phyloP scores from a whole-genome alignment of 805 yeast genomes.

The Blastobotrys americana region DNA sequence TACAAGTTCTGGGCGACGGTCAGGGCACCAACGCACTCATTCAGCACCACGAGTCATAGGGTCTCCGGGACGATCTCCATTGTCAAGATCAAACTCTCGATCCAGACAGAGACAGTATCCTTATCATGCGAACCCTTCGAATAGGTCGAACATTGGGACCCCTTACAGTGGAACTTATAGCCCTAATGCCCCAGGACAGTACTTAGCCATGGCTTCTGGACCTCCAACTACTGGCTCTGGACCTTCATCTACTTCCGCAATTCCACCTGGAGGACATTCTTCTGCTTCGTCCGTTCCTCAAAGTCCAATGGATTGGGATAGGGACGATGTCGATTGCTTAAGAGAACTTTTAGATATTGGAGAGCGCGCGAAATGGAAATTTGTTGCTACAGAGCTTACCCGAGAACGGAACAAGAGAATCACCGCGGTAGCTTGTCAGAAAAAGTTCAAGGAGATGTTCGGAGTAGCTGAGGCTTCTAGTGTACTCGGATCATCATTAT shows the following conservation, averaged over 20 bases:
- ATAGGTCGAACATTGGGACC: neutral
- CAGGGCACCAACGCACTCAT: neutral
- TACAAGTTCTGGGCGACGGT: neutral
- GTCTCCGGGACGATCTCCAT: neutral
- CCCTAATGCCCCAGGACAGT: too few relatives aligned
- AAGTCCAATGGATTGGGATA: constrained; percentile 28
- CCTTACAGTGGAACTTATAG: too few relatives aligned
- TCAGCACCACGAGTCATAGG: neutral
- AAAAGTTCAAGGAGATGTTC: constrained; percentile 47
- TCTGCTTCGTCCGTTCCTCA: neutral
- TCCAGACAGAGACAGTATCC: neutral
- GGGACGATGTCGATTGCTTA: constrained; percentile 41
- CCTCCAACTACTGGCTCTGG: too few relatives aligned
- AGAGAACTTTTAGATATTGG: constrained; percentile 43
- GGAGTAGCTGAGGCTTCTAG: constrained; percentile 47
- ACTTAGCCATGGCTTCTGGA: too few relatives aligned
- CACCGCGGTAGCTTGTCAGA: constrained; percentile 48
- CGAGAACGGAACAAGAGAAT: constrained; percentile 33
- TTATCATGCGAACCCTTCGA: neutral
- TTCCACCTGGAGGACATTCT: too few relatives aligned
- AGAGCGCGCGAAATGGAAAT: constrained; percentile 55
- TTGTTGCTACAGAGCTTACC: constrained; percentile 38
- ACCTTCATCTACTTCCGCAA: constrained; percentile 3
- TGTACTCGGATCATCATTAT: constrained; percentile 44
- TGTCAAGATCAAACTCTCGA: neutral